Conservation (phyloP, 2,329 filamentous ascomycete species). For the Fonsecaea nubica region DNA sequence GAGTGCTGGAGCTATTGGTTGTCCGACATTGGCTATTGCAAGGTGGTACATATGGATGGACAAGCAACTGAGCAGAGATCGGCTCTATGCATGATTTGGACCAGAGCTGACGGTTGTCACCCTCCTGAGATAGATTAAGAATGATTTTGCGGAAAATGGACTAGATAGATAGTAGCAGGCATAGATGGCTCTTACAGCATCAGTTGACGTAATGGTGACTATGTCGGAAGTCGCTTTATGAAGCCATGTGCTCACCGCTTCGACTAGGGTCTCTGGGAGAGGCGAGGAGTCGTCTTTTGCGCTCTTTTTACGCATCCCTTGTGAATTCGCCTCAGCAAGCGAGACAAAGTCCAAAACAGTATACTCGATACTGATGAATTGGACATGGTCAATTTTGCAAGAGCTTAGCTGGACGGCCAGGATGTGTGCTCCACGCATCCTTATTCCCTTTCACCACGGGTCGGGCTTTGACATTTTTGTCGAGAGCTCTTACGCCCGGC, state of each 20-base stretch:
- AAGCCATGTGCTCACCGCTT: background rate
- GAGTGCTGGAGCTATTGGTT: background rate
- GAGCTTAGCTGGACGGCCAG: background rate
- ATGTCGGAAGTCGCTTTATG: background rate
- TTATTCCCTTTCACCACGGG: background rate
- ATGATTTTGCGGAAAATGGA: background rate
- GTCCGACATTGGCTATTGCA: background rate
- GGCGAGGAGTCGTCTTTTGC: background rate
- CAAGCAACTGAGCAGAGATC: background rate
- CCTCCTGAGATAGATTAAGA: background rate
- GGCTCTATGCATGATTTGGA: background rate
- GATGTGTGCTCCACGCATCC: background rate
- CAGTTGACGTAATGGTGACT: background rate
- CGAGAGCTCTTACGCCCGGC: background rate
- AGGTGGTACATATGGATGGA: background rate
- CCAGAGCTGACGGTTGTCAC: background rate
- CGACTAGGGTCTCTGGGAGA: background rate
- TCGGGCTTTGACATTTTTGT: background rate
- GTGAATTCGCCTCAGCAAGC: background rate
- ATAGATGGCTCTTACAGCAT: background rate
- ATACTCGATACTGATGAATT: background rate
- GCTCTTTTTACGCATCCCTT: background rate
- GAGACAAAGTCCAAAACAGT: background rate
- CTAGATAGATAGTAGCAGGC: background rate
- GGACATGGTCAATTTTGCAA: background rate